These are phyloP conservation scores for Exophiala lecanii-corni DNA, from an alignment of 2,329 filamentous ascomycete genomes.

Conservation along the genomic window DNA sequence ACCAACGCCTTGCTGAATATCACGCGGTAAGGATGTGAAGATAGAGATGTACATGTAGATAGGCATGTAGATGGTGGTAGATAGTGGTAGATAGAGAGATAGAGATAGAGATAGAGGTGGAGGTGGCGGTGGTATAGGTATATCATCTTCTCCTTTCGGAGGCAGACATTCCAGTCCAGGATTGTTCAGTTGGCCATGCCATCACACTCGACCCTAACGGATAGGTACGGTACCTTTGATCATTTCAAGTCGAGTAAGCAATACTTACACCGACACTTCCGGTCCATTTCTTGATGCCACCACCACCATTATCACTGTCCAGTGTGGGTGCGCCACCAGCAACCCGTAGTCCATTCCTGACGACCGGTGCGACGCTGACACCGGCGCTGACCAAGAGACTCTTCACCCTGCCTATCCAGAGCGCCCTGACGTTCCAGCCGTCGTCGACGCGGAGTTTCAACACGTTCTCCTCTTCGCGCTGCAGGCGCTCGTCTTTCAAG, in stretches of 20 bases:
- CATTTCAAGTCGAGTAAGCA: constrained; percentile 26
- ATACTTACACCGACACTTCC: constrained; percentile 25
- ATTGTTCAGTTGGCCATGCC: too few relatives aligned
- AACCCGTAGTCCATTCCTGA: neutral
- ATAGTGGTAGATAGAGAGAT: too few relatives aligned
- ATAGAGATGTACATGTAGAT: too few relatives aligned
- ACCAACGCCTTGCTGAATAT: too few relatives aligned
- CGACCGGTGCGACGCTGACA: constrained; percentile 65
- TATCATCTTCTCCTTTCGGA: too few relatives aligned
- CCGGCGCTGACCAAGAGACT: constrained; percentile 89
- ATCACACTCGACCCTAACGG: too few relatives aligned
- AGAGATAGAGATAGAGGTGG: too few relatives aligned
- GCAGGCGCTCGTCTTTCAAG: constrained; percentile 48
- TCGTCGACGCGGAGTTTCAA: constrained; percentile 88
- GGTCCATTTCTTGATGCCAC: constrained; percentile 21
- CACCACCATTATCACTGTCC: constrained; percentile 3
- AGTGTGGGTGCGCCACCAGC: neutral
- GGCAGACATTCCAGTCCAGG: too few relatives aligned
- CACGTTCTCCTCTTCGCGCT: constrained; percentile 74
- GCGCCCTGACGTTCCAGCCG: constrained; percentile 73
- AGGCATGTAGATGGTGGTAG: too few relatives aligned
- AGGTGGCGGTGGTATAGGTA: too few relatives aligned
- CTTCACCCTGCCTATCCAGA: constrained; percentile 93
- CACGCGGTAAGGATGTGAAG: too few relatives aligned
- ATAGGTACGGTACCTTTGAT: too few relatives aligned